Base-by-base conservation (phyloP, 345 rosid genomes). In the Euphorbia tirucalli region DNA sequence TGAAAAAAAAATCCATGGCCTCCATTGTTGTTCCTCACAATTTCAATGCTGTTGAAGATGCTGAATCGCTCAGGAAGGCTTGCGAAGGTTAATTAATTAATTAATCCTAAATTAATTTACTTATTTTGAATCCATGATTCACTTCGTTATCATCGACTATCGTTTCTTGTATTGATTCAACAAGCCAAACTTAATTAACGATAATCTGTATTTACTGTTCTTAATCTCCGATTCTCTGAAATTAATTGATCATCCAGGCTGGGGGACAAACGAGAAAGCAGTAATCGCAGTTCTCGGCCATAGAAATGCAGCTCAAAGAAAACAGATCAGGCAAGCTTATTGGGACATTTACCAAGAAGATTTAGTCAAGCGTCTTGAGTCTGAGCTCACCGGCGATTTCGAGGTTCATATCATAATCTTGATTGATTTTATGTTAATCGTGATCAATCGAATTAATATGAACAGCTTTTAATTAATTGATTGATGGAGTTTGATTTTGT, bases 321-420 rank as follows among this genome's bases (percentile, higher is more conserved):
- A 65, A 77, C 84, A 82, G 50, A 83, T 88, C 82, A 81, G 84
- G 78, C 35, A 57, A 19, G 86, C 89, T 62, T 87, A 87, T 52
- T 72, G 78, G 54, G 68, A 71, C 0, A 61, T 77, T 30, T 83
- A 75, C 71, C 85, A 82, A 11, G 89, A 85, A 44, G 87, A 88
- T 48, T 86, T 87, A 13, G 43, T 87, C 78, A 85, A 81, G 72
- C 90, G 87, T 65, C 90, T 88, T 1, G 87, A 85, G 57, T 85
- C 87, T 35, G 91, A 88, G 75, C 85, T 88, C 71, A 64, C 79
- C 7, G 93, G 90, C 4, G 90, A 84, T 60, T 81, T 86, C 43
- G 85, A 81, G 87, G 77, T 66, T 3, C 21, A 30, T 28, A 11
- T 10, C 49, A 35, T 18, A 31, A 41, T 64, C 25, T 11, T 41